Conservation (phyloP, 345 rosid genomes). For the Camelina sativa region DNA sequence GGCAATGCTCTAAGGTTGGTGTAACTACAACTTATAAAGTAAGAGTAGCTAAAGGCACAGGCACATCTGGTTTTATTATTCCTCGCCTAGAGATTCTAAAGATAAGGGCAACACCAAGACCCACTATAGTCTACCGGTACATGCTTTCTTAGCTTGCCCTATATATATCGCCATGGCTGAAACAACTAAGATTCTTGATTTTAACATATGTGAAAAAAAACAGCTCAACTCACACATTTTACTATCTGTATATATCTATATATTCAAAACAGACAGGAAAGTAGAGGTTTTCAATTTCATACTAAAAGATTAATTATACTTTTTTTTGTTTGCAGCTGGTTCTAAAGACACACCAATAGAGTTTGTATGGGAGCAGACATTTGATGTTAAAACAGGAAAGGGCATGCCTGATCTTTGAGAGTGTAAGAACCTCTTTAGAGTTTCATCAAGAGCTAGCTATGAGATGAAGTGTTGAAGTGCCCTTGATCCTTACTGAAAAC, state of each 20-base stretch:
- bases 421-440: no score
- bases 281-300: neutral
- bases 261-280: neutral
- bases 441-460: no score
- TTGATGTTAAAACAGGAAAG: conserved; percentile 80
- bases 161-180: no score
- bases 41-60: conserved; percentile 81
- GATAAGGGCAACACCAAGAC: conserved; percentile 86
- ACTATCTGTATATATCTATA: neutral
- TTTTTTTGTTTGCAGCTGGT: conserved; percentile 62
- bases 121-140: conserved; percentile 83
- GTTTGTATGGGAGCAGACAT: conserved; percentile 75
- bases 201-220: neutral
- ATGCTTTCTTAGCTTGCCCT: no score
- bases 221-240: neutral
- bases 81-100: conserved; percentile 94
- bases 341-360: conserved; percentile 90
- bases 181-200: neutral
- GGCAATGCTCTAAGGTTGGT: no score
- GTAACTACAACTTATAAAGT: conserved; percentile 66
- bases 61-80: conserved; percentile 84
- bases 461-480: no score
- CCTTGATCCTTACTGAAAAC: no score
- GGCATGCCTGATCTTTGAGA: conserved; percentile 93
- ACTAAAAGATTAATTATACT: neutral